phyloP scores from a whole-genome alignment of 176 grass and related monocot genomes.

The Avena sativa region DNA sequence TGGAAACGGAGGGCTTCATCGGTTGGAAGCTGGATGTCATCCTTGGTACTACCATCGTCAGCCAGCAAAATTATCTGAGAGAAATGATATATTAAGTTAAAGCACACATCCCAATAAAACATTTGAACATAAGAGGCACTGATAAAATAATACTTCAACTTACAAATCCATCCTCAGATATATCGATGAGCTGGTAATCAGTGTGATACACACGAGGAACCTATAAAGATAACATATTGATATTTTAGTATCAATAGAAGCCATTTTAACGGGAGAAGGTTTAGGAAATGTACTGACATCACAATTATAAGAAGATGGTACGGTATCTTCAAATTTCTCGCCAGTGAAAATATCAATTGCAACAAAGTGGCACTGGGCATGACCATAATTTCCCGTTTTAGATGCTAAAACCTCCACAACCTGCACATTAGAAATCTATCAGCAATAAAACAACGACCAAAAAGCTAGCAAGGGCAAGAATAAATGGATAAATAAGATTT shows the following conservation, averaged over 20 bases:
- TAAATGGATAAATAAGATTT: background rate
- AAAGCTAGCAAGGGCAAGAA: background rate
- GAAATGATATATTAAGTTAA: background rate
- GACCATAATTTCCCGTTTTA: slow-evolving; percentile 66
- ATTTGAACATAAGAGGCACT: background rate
- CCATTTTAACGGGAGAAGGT: background rate
- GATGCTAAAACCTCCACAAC: slow-evolving; percentile 68
- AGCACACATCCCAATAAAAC: background rate
- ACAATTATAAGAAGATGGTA: slow-evolving; percentile 66
- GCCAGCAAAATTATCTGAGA: slow-evolving; percentile 59
- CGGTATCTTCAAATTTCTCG: slow-evolving; percentile 67
- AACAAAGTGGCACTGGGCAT: slow-evolving; percentile 66
- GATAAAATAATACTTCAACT: slow-evolving; percentile 1
- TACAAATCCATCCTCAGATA: slow-evolving; percentile 77
- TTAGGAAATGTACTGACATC: slow-evolving; percentile 50
- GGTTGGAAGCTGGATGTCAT: slow-evolving; percentile 58
- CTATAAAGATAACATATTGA: slow-evolving; percentile 29
- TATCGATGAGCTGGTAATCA: slow-evolving; percentile 72
- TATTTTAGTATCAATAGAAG: background rate
- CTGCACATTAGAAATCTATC: slow-evolving; percentile 25
- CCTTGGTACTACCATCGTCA: slow-evolving; percentile 63
- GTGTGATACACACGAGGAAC: slow-evolving; percentile 58
- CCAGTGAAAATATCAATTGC: slow-evolving; percentile 59
- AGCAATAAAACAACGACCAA: background rate
- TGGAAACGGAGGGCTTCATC: slow-evolving; percentile 47